Evolutionary conservation across 768 basidiomycete genomes (phyloP), one percentile per base, ranked within the genome.

Genomic region (Boletus rubroflammeus): DNA sequence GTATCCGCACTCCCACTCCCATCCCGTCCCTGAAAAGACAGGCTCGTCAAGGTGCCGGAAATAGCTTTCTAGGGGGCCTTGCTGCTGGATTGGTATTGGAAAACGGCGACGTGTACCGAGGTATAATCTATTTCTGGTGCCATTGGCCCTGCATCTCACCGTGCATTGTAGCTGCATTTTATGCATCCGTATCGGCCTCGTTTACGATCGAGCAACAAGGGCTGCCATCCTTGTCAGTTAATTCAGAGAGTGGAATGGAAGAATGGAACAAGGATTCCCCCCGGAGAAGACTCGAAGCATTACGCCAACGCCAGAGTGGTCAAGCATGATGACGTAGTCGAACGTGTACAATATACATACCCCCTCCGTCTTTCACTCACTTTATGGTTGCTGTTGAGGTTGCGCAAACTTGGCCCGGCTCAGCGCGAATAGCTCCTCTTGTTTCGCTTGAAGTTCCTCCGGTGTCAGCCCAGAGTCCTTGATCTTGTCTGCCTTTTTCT

Each of bases 341-440:
- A 58, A 64, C 56, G 53, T 58, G 56, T 65, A 65, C 54, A 55
- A 59, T 67, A 67, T 31, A 21, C 32, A 47, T 44, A 61, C 47
- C 50, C 50, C 23, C 36, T 50, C 32, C 8, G n/a, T 45, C 54
- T 29, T 36, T 41, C 35, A 42, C 51, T 50, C 55, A 49, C 50
- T 40, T 58, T 35, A 65, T 45, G 65, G 19, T 52, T 57, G 66
- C 19, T 79, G 81, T 65, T 81, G 82, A 7, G 76, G 76, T 56
- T 84, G 83, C 63, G 85, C 81, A 67, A 81, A 91, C 74, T 81
- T 88, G 36, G 88, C 89, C 60, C 90, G 83, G 69, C 90, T 92
- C 42, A 86, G 86, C n/a, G 94, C 95, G 64, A 99, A 98, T 25
- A 99, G 76, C 59, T 83, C 82, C 68, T 98, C 90, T 72, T 99